Evolutionary conservation across 2,329 filamentous ascomycete species (phyloP).

Genomic region (Curvularia sp.): DNA sequence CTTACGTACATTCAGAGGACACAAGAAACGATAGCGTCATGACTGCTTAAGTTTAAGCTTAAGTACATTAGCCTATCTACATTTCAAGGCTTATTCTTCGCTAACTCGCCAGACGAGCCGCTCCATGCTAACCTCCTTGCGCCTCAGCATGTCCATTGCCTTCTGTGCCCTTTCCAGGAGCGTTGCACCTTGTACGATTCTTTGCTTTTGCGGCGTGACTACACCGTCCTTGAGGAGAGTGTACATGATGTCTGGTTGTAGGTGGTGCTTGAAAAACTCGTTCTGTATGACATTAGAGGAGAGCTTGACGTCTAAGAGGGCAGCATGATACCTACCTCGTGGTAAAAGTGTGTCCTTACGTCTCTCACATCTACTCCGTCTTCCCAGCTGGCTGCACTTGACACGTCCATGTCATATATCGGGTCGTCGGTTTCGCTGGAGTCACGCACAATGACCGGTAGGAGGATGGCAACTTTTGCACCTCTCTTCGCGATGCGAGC

Average conservation of each 20-base stretch:
- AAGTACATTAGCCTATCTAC: too few relatives aligned
- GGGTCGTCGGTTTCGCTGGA: conserved; percentile 58
- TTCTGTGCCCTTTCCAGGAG: conserved; percentile 53
- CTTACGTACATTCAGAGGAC: too few relatives aligned
- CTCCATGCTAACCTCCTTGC: conserved; percentile 56
- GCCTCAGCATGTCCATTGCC: conserved; percentile 54
- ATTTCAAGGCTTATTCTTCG: background rate
- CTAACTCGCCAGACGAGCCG: conserved; percentile 52
- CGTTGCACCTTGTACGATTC: conserved; percentile 53
- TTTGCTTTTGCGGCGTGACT: conserved; percentile 53
- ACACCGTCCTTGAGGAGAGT: conserved; percentile 52
- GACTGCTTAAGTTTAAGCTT: background rate
- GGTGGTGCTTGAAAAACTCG: conserved; percentile 61
- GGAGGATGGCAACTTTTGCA: conserved; percentile 63
- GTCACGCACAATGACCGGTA: conserved; percentile 66
- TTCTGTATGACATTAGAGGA: conserved; percentile 53
- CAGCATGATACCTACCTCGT: conserved; percentile 49
- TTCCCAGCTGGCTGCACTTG: conserved; percentile 57
- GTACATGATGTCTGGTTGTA: conserved; percentile 64
- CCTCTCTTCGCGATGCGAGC: conserved; percentile 58
- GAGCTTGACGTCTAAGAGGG: background rate
- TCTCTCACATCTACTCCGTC: conserved; percentile 62
- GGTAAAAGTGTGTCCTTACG: conserved; percentile 64
- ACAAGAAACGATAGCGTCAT: background rate
- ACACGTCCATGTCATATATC: conserved; percentile 63